phyloP scores from a whole-genome alignment of 306 rosid species.

The Gleditsia sinensis region DNA sequence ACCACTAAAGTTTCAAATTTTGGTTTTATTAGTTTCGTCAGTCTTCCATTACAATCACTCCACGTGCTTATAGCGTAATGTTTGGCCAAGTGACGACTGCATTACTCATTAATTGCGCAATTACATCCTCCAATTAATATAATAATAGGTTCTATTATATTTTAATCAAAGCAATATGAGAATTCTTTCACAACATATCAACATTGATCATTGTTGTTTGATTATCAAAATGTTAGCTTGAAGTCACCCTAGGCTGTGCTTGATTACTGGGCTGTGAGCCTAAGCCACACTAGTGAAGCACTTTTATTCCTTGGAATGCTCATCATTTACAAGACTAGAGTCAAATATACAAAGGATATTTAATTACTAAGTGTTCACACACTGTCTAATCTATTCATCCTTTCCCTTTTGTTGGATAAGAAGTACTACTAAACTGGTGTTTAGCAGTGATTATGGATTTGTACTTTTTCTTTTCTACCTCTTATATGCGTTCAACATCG shows the following conservation, averaged over 20 bases:
- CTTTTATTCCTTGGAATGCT: neutral
- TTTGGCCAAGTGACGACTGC: constrained; percentile 47
- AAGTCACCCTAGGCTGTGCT: neutral
- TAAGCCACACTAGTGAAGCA: neutral
- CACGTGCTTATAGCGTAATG: constrained; percentile 13
- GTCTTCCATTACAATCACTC: constrained; percentile 14
- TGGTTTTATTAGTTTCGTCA: neutral
- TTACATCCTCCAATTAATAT: neutral
- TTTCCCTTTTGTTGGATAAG: neutral
- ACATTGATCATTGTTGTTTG: constrained; percentile 5
- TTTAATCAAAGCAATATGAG: no score
- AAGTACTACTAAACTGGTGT: neutral
- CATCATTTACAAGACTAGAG: neutral
- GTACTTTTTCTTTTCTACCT: no score
- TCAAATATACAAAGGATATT: no score
- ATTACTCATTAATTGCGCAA: constrained; percentile 36
- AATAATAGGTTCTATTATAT: neutral
- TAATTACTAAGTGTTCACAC: no score
- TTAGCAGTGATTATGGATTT: neutral
- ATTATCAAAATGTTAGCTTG: constrained; percentile 18
- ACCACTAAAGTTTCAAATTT: constrained; percentile 14
- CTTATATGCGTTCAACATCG: neutral
- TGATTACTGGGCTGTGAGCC: neutral
- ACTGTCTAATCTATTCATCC: no score
- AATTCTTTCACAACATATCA: neutral